Conservation (phyloP, 306 rosid species). For the Vigna mungo region DNA sequence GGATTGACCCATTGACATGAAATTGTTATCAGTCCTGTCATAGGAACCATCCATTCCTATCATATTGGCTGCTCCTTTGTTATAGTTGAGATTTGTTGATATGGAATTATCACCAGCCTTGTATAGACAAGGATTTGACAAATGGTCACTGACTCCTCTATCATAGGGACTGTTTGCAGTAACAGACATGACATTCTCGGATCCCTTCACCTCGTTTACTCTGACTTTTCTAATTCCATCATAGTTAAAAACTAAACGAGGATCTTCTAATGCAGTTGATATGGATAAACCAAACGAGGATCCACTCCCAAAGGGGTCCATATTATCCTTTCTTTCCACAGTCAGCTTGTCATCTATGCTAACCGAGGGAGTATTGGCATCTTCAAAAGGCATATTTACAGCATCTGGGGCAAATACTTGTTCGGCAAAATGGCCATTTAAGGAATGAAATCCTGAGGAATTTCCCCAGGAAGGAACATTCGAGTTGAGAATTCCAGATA, state of each 20-base stretch:
- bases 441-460: constrained; percentile 65
- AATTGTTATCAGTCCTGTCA: constrained; percentile 56
- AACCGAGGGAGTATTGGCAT: constrained; percentile 49
- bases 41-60: constrained; percentile 47
- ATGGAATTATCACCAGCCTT: constrained; percentile 47
- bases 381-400: constrained; percentile 52
- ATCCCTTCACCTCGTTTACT: constrained; percentile 75
- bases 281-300: constrained; percentile 65
- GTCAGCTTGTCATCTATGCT: constrained; percentile 49
- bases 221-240: constrained; percentile 77
- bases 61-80: constrained; percentile 57
- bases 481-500: constrained; percentile 58
- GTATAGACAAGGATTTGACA: constrained; percentile 48
- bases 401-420: constrained; percentile 57
- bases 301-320: constrained; percentile 57
- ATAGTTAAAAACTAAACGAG: constrained; percentile 54
- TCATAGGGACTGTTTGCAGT: constrained; percentile 54
- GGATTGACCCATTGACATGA: constrained; percentile 63
- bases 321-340: constrained; percentile 57
- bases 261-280: constrained; percentile 62
- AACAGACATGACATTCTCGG: constrained; percentile 56
- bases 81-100: constrained; percentile 53
- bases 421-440: constrained; percentile 59
- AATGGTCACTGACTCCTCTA: constrained; percentile 41
- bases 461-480: constrained; percentile 62